Base-by-base conservation (phyloP, 345 rosid genomes). In the Bruguiera sexangula region DNA sequence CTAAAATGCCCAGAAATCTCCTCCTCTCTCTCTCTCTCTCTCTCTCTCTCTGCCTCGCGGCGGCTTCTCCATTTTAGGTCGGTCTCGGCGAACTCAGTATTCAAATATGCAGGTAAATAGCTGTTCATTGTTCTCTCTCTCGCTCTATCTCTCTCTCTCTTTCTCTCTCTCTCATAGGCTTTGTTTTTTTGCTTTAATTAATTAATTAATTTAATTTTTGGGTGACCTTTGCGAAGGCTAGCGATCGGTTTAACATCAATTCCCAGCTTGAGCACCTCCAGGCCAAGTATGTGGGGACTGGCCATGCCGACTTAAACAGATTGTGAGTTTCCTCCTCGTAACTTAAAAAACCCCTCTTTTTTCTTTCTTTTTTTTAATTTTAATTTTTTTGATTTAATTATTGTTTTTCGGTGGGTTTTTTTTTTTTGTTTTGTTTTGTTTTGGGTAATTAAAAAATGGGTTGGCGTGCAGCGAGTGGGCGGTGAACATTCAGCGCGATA, bases 231-330 rank as follows among this genome's bases (percentile, higher is more conserved):
- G 50, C 0, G 87, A 87, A 95, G 99, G 96, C 96, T 52, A 95
- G 99, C 72, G 98, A 95, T 83, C 87, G 96, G 85, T 95, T 95
- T 76, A 95, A 95, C 85, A 95, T 95, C 64, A 95, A 92, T 66
- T 95, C 99, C 69, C 98, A 92, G 86, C 96, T 95, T 50, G 99
- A 95, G 77, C 99, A 92, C 82, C 98, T 92, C 67, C 97, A 92
- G 77, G 97, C 99, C 66, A 95, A 92, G 79, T 95, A 95, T 68
- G 98, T 90, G 36, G 99, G 99, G 29, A 95, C 96, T 2, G 94
- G 98, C 3, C 98, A 95, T 60, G 96, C 99, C 0, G 99, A 95
- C 73, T 77, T 95, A 78, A 95, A 85, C 79, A 78, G 96, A 95
- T 95, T 88, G 97, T 95, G 48, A 82, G 95, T 71, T 63, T 68